phyloP scores from a whole-genome alignment of 2,329 filamentous ascomycete genomes.

The Alternaria novae-zelandiae region DNA sequence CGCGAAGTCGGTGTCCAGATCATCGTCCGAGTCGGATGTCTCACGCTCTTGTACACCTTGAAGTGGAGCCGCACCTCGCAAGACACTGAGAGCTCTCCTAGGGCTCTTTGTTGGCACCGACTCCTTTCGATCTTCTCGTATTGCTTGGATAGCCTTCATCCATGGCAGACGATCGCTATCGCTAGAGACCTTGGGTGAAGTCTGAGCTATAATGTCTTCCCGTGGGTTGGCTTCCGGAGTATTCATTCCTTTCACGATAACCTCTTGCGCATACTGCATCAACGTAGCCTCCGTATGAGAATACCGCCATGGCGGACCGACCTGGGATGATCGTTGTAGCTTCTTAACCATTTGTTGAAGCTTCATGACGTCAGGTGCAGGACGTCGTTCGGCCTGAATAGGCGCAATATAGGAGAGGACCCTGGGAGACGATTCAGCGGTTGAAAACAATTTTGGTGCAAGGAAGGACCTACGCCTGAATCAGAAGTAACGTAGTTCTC shows the following conservation, averaged over 20 bases:
- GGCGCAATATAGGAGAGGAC: conserved; percentile 1
- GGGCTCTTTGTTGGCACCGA: background rate
- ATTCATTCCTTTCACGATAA: conserved; percentile 8
- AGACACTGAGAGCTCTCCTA: background rate
- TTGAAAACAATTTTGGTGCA: background rate
- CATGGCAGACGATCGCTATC: conserved; percentile 8
- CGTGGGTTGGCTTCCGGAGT: background rate
- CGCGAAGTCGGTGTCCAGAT: conserved; percentile 33
- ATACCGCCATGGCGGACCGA: conserved; percentile 6
- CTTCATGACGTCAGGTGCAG: conserved; percentile 4
- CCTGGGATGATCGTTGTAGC: conserved; percentile 14
- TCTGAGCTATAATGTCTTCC: background rate
- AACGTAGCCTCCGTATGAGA: conserved; percentile 18
- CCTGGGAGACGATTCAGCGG: conserved; percentile 10
- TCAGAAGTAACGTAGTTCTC: conserved; percentile 16
- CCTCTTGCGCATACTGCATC: conserved; percentile 18
- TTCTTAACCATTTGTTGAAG: conserved; percentile 16
- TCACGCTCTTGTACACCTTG: background rate
- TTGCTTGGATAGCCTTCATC: conserved; percentile 12
- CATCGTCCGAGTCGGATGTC: conserved; percentile 29
- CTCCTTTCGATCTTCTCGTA: conserved; percentile 5
- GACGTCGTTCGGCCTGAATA: conserved; percentile 5
- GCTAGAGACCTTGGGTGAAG: background rate
- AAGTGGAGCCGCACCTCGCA: background rate
- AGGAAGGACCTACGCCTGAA: conserved; percentile 21